A percentile compares a stretch with the other conserved stretches of the same genome.
Conservation (phyloP, 2,329 filamentous ascomycete species). For the Decorospora gaudefroyi region DNA sequence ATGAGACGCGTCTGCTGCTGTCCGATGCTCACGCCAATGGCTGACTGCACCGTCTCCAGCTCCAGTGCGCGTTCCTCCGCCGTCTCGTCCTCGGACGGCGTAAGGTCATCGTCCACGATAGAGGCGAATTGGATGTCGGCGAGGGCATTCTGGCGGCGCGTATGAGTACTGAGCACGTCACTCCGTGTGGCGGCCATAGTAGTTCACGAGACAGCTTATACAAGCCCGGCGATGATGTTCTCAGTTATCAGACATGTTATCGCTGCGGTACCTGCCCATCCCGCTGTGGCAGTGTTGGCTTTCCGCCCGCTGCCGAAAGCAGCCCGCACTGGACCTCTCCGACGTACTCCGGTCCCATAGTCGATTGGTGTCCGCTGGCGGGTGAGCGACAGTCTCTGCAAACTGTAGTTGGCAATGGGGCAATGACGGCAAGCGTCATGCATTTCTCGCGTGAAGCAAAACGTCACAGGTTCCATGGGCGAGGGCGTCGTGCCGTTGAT, state of each 20-base stretch:
- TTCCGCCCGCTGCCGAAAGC: slow-evolving; percentile 31
- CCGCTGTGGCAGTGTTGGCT: slow-evolving; percentile 36
- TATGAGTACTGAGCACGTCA: slow-evolving; percentile 6
- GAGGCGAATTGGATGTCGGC: slow-evolving; percentile 50
- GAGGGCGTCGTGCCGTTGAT: too few species aligned
- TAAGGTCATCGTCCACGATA: slow-evolving; percentile 47
- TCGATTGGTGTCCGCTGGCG: not conserved
- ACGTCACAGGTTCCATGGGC: slow-evolving; percentile 4
- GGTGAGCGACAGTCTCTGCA: slow-evolving; percentile 7
- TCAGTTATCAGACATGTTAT: slow-evolving; percentile 22
- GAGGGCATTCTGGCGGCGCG: slow-evolving; percentile 45
- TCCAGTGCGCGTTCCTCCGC: slow-evolving; percentile 36
- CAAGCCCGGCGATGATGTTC: slow-evolving; percentile 9
- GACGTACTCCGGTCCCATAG: slow-evolving; percentile 4
- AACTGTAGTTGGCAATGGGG: slow-evolving; percentile 8
- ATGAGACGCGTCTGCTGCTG: slow-evolving; percentile 61
- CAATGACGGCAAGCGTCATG: slow-evolving; percentile 19
- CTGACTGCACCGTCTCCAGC: slow-evolving; percentile 49
- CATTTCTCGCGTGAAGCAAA: slow-evolving; percentile 5
- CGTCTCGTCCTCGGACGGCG: slow-evolving; percentile 54
- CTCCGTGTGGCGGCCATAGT: slow-evolving; percentile 29
- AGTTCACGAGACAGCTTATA: slow-evolving; percentile 7
- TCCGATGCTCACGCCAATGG: slow-evolving; percentile 64
- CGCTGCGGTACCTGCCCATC: slow-evolving; percentile 19
- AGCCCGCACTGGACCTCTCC: slow-evolving; percentile 14